Conservation (phyloP, 1,284 basidiomycete genomes). For the Melampsora occidentalis region DNA sequence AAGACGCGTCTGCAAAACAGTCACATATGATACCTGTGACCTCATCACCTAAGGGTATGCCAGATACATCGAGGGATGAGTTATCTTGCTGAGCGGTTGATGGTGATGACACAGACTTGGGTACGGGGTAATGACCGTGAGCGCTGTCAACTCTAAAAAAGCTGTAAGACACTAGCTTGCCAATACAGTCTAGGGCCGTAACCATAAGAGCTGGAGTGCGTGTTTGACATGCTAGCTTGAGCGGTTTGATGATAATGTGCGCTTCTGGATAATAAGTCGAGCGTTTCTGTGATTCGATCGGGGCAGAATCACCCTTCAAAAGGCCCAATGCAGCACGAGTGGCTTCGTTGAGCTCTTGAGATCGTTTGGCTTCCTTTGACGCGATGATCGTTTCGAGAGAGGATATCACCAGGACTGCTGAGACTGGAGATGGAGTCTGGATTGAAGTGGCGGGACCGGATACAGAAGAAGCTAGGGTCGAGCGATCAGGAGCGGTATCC, state of each 20-base stretch:
- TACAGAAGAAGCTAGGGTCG: constrained; percentile 16
- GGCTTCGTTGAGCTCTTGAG: constrained; percentile 72
- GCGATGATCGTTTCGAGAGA: constrained; percentile 81
- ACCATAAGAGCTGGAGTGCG: constrained; percentile 86
- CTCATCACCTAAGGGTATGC: constrained; percentile 69
- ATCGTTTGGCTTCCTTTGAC: constrained; percentile 85
- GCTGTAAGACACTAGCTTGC: constrained; percentile 90
- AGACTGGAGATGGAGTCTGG: constrained; percentile 52
- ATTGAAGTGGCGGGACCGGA: constrained; percentile 38
- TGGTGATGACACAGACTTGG: constrained; percentile 53
- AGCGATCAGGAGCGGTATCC: constrained; percentile 11
- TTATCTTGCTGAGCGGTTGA: constrained; percentile 56
- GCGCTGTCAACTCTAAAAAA: constrained; percentile 72
- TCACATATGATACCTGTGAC: constrained; percentile 90
- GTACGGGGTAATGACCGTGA: constrained; percentile 66
- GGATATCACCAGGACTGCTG: constrained; percentile 64
- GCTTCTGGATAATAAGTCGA: constrained; percentile 43
- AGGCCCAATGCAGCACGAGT: constrained; percentile 78
- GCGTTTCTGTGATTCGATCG: constrained; percentile 52
- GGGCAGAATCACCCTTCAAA: constrained; percentile 68
- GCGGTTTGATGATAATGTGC: constrained; percentile 70
- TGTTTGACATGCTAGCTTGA: constrained; percentile 89
- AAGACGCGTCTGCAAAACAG: constrained; percentile 75
- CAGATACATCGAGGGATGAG: constrained; percentile 56
- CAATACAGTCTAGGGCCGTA: constrained; percentile 89